Evolutionary conservation across 208 protist genomes (phyloP).

Genomic region (Trypanosoma grayi): DNA sequence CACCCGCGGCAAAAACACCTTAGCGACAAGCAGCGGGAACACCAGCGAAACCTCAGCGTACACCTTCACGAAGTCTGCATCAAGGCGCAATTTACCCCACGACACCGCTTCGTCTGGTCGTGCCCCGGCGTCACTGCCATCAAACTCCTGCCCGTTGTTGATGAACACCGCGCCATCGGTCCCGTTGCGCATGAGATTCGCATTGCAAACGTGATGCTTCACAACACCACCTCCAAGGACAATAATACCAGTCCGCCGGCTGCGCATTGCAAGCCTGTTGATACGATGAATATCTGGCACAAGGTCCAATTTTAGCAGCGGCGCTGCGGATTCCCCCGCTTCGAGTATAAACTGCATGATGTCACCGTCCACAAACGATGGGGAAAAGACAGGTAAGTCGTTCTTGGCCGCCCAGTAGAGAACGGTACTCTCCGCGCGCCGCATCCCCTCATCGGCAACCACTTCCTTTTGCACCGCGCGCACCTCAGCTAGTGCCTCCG

Average conservation of each 20-base stretch:
- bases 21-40: constrained; percentile 97
- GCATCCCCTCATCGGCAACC: constrained; percentile 27
- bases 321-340: not conserved
- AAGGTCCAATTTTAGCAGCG: constrained; percentile 68
- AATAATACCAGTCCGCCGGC: constrained; percentile 96
- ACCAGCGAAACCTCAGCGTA: constrained; percentile 96
- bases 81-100: constrained; percentile 98
- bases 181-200: constrained; percentile 99
- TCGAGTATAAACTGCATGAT: constrained; percentile 57
- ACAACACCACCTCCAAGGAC: constrained; percentile 98
- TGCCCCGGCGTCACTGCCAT: constrained; percentile 98
- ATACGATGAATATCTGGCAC: constrained; percentile 96
- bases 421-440: constrained; percentile 51
- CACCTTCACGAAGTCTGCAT: constrained; percentile 97
- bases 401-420: constrained; percentile 80
- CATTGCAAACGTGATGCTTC: constrained; percentile 99
- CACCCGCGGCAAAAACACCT: constrained; percentile 89
- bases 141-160: constrained; percentile 98
- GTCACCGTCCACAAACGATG: constrained; percentile 80
- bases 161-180: constrained; percentile 98
- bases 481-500: constrained; percentile 35
- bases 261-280: constrained; percentile 95
- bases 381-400: constrained; percentile 79
- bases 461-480: constrained; percentile 2
- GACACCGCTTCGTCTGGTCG: constrained; percentile 99